Conservation (phyloP, 106 monocot genomes). For the Dioscorea zingiberensis region DNA sequence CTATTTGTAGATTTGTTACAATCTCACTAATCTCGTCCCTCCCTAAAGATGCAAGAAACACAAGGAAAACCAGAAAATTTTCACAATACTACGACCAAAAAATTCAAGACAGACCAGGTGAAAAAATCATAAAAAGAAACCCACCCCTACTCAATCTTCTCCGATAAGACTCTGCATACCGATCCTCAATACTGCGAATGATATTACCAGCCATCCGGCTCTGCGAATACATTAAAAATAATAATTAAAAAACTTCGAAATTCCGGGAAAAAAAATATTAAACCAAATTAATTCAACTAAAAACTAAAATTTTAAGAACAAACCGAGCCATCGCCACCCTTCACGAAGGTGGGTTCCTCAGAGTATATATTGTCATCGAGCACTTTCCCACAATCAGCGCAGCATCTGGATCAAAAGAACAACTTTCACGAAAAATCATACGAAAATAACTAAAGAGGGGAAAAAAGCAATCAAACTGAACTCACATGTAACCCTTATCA, state of each 20-base stretch:
- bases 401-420: slow-evolving; percentile 28
- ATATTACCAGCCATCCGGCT: slow-evolving; percentile 40
- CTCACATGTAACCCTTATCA: slow-evolving; percentile 48
- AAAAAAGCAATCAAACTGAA: background rate
- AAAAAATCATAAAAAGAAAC: background rate
- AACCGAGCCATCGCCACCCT: slow-evolving; percentile 55
- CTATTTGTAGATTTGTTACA: slow-evolving; percentile 25
- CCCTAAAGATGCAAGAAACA: slow-evolving; percentile 30
- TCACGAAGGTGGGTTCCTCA: slow-evolving; percentile 43
- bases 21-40: slow-evolving; percentile 62
- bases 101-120: background rate
- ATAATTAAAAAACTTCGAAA: background rate
- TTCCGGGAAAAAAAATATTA: background rate
- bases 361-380: slow-evolving; percentile 49
- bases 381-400: slow-evolving; percentile 58
- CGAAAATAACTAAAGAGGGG: too few relatives aligned
- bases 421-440: too few relatives aligned
- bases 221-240: slow-evolving; percentile 20
- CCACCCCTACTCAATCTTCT: slow-evolving; percentile 70
- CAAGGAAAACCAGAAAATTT: background rate
- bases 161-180: slow-evolving; percentile 51
- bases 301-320: background rate
- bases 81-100: background rate
- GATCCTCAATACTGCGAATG: slow-evolving; percentile 32
- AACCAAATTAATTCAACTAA: too few relatives aligned